Evolutionary conservation across 345 rosid species (phyloP), one percentile per base, ranked within the genome.

Genomic region (Brassica cretica): DNA sequence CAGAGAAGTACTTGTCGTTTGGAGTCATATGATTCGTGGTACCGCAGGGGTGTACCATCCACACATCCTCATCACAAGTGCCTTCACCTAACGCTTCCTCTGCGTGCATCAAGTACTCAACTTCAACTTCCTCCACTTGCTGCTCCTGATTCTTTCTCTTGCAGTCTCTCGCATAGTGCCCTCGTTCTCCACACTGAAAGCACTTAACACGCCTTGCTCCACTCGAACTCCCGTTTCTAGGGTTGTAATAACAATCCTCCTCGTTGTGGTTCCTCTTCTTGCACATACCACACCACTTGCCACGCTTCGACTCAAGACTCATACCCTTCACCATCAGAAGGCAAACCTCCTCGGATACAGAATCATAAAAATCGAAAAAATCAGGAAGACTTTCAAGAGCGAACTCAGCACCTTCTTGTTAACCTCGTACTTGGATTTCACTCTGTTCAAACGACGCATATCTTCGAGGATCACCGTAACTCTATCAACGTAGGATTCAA

Each of bases 121-220:
- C 39, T 29, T 14, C n/a, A 18, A 33, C 37, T 6, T 66, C 72
- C 30, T 25, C 67, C 12, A 6, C 70, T 1, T 10, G 25, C 15
- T 16, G 37, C 19, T 61, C 15, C 75, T 27, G 53, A 64, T 2
- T 51, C 15, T 14, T 53, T 21, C 63, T 35, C 25, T 35, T 74
- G 78, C 78, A 74, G 3, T 66, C 78, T 68, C 61, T 51, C 10
- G 72, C 72, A 1, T 7, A n/a, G 30, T 68, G 72, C 62, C 62
- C 72, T 68, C 41, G 39, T 27, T 27, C 41, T 4, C 8, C 60
- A 16, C 61, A 68, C 2, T 49, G 41, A 51, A 68, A 68, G 44
- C 72, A 68, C 6, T 8, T 65, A 19, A 8, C 18, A 2, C 10
- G 37, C 64, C 7, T 44, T 1, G 69, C 58, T 27, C 59, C 61